Base-by-base conservation (phyloP, 371 early-diverging fungal species). In the Rhizopus sp. region DNA sequence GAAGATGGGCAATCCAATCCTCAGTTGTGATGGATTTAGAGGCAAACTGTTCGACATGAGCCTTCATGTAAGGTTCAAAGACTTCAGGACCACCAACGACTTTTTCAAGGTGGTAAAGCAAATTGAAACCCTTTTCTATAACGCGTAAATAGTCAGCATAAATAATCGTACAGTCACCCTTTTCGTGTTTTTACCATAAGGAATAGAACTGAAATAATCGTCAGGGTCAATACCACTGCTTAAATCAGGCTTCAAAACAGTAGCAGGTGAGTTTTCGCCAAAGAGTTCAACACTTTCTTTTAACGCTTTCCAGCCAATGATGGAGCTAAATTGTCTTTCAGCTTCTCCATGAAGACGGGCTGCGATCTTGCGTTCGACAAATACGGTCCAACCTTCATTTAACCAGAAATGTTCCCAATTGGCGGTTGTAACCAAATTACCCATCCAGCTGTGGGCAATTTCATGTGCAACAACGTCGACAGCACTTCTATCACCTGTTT, bases 391-490 rank as follows among this genome's bases (percentile, higher is more conserved):
- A 53, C 97, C 96, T 77, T 97, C 96, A 65, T 96, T 97, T 50
- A 96, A 76, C 95, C 93, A 93, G 55, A 93, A 91, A 66, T 88
- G 85, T 65, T 87, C 85, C 97, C 98, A 96, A 80, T 87, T 89
- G 54, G 79, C 72, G 34, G 89, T 88, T 4, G 97, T 96, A 34
- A 97, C 98, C 57, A 97, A 72, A 72, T 98, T 98, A 44, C 98
- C 98, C 81, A 91, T 92, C 96, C 96, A 97, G 70, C 91, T 91
- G 78, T 98, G 98, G 37, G 95, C 78, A 64, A 96, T 90, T 69
- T 98, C 98, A 74, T 98, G 98, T 7, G 94, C 94, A 34, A 97
- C 89, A 23, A 98, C 96, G 73, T 98, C 96, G 7, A 93, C 94
- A 44, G 95, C 82, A 44, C 94, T 93, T 39, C 91, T 86, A 70